phyloP scores from a whole-genome alignment of 2,329 filamentous ascomycete genomes.

The Pseudogymnoascus sp. region DNA sequence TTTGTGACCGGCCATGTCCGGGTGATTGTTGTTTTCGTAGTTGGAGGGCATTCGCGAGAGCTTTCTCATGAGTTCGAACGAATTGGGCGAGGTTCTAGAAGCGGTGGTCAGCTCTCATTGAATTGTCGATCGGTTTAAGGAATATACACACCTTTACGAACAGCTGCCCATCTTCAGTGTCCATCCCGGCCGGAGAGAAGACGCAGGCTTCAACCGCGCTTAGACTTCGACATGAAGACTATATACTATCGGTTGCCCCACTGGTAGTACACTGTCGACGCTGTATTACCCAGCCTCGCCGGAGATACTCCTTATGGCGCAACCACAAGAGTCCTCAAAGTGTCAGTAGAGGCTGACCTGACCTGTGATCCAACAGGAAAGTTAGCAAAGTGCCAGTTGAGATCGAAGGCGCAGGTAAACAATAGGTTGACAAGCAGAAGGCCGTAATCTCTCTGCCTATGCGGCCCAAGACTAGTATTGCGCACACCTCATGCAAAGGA shows the following conservation, averaged over 20 bases:
- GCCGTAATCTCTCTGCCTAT: neutral
- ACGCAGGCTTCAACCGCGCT: conserved; percentile 4
- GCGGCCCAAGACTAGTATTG: neutral
- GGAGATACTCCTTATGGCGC: neutral
- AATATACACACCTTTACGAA: conserved; percentile 68
- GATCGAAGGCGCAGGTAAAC: neutral
- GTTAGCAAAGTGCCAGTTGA: neutral
- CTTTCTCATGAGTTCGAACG: conserved; percentile 95
- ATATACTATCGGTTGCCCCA: conserved; percentile 7
- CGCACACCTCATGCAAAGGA: neutral
- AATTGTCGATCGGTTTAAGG: neutral
- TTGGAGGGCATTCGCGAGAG: conserved; percentile 89
- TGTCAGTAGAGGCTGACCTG: conserved; percentile 6
- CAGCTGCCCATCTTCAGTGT: conserved; percentile 78
- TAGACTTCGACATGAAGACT: conserved; percentile 11
- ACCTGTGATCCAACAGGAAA: neutral
- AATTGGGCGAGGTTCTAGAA: conserved; percentile 85
- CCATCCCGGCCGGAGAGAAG: conserved; percentile 29
- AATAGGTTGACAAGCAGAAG: neutral
- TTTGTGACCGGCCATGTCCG: conserved; percentile 62
- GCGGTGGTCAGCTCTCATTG: conserved; percentile 19
- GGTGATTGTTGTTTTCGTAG: conserved; percentile 63
- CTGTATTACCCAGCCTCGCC: conserved; percentile 7
- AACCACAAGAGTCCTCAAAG: conserved; percentile 2
- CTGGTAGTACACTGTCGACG: conserved; percentile 9